Evolutionary conservation across 2,329 filamentous ascomycete species (phyloP).

Genomic region (Allantophomopsis lycopodina): DNA sequence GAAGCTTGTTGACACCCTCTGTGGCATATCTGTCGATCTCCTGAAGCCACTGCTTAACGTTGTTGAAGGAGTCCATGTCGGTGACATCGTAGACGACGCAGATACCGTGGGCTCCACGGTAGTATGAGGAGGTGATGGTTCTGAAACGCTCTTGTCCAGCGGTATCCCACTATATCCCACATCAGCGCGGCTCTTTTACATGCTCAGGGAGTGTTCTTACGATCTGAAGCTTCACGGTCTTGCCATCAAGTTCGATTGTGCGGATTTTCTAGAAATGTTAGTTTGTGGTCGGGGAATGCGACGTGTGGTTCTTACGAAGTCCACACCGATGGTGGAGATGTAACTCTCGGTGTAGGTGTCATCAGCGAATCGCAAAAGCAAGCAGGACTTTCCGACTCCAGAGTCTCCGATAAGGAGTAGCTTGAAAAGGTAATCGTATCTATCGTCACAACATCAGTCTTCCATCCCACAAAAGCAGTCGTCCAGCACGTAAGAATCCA

Average conservation of each 20-base stretch:
- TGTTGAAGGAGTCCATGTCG: slow-evolving; percentile 99
- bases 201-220: slow-evolving; percentile 39
- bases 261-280: slow-evolving; percentile 75
- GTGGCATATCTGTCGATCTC: slow-evolving; percentile 99
- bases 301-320: slow-evolving; percentile 60
- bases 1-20: slow-evolving; percentile 97
- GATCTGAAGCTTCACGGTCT: slow-evolving; percentile 99
- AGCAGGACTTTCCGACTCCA: slow-evolving; percentile 98
- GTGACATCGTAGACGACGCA: slow-evolving; percentile 99
- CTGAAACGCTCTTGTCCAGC: slow-evolving; percentile 98
- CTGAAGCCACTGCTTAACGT: slow-evolving; percentile 99
- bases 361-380: slow-evolving; percentile 94
- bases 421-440: slow-evolving; percentile 99
- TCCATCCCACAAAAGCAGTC: neutral
- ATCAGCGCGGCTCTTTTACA: slow-evolving; percentile 14
- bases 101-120: slow-evolving; percentile 96
- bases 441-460: slow-evolving; percentile 25
- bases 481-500: neutral
- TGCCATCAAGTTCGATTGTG: slow-evolving; percentile 97
- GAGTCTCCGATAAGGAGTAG: slow-evolving; percentile 99
- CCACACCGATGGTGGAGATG: slow-evolving; percentile 98
- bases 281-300: slow-evolving; percentile 4
- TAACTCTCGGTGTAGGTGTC: slow-evolving; percentile 99
- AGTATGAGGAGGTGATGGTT: slow-evolving; percentile 99
- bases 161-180: slow-evolving; percentile 73